phyloP scores from a whole-genome alignment of 805 yeast species.

The Zygoascus ofunaensis region DNA sequence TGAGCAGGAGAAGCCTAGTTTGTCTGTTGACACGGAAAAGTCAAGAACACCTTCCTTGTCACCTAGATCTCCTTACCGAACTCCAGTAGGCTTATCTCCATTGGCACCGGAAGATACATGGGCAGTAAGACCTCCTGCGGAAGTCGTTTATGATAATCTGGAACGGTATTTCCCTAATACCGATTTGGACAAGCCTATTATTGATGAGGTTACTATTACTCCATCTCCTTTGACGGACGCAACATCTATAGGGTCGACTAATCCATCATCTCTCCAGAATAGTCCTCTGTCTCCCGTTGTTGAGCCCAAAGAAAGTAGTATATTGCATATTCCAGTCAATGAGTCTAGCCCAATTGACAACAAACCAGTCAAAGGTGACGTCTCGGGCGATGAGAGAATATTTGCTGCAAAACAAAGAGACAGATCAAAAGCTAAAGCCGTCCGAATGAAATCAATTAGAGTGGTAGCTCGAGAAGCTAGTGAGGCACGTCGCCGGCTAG shows the following conservation, averaged over 20 bases:
- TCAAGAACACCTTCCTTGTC: constrained; percentile 5
- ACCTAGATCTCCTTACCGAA: constrained; percentile 9
- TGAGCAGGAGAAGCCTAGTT: neutral
- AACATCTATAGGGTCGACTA: neutral
- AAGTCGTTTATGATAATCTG: constrained; percentile 81
- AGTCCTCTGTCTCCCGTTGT: constrained; percentile 14
- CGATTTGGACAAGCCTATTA: constrained; percentile 83
- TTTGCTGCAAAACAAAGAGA: neutral
- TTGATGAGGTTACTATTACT: constrained; percentile 48
- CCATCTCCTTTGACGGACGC: neutral
- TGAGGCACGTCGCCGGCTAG: constrained; percentile 38
- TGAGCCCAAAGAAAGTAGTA: constrained; percentile 12
- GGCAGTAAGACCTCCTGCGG: constrained; percentile 92
- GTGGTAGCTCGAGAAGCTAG: constrained; percentile 89
- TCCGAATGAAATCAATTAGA: constrained; percentile 81
- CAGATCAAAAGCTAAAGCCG: constrained; percentile 5
- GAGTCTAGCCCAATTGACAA: neutral
- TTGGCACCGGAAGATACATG: constrained; percentile 28
- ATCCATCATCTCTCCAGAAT: neutral
- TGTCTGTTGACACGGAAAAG: neutral
- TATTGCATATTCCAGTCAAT: neutral
- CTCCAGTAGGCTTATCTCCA: constrained; percentile 11
- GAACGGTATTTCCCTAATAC: constrained; percentile 90
- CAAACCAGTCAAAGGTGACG: constrained; percentile 28
- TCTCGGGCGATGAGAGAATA: neutral